Base-by-base conservation (phyloP, 1,139 yeast genomes). In the Magnusiomyces magnusii region DNA sequence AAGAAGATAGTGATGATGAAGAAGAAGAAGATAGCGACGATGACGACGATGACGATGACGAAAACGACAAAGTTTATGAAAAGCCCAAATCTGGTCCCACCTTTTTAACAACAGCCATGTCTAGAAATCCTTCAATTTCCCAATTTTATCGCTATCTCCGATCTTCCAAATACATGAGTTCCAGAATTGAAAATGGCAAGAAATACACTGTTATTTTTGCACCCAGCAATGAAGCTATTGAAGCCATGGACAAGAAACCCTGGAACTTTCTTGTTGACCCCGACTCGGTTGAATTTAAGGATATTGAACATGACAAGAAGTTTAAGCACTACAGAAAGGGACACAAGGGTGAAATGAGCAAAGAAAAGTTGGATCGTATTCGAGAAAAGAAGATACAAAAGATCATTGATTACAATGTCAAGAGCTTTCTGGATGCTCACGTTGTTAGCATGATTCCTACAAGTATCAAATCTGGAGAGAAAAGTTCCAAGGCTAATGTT, bases 61-160 rank as follows among this genome's bases (percentile, higher is more conserved):
- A 47, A 21, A 27, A 49, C 21, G 34, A 17, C n/a, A 31, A 31
- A 17, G 5, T 31, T 27, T 15, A 42, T 10, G 50, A 53, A 25
- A 7, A 9, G 5, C 49, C 50, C 23, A 19, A 25, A 25, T 5
- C 47, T 15, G 73, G 72, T 23, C 69, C 71, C 36, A 65, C 71
- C 34, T 65, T 72, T 51, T 65, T 73, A 58, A 64, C 68, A 27
- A 71, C 75, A 19, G 72, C 71, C 51, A 65, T 73, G 47, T 71
- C 72, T 0, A 66, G 69, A 28, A 65, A 66, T 59, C 64, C 67
- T 17, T 72, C 69, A n/a, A 65, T 71, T 47, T 65, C 70, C 57
- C 70, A 71, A 51, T 73, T 72, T 61, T 70, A 73, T 21, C 63
- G 71, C 2, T 69, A 70, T 57, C 66, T 69, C 21, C 66, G 75